phyloP scores from a whole-genome alignment of 139 green algal genomes.

The Chloropicon primus region DNA sequence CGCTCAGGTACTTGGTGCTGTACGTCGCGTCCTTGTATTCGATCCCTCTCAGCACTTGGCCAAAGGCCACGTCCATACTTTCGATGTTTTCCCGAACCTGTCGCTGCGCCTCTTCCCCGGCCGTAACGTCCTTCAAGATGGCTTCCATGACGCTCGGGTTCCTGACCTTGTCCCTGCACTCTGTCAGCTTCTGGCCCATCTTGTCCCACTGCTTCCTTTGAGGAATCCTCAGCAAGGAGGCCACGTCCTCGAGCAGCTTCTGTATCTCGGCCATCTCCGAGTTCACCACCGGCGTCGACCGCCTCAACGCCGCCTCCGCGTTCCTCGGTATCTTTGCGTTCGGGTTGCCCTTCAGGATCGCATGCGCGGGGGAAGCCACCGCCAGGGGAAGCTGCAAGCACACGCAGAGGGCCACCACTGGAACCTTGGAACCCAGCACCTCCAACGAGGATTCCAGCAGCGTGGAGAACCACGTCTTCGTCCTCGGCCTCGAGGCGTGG shows the following conservation, averaged over 20 bases:
- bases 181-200: conserved; percentile 43
- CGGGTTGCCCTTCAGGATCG: conserved; percentile 47
- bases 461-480: too few relatives aligned
- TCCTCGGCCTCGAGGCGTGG: too few relatives aligned
- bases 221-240: conserved; percentile 67
- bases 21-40: neutral
- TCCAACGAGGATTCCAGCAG: too few relatives aligned
- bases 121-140: neutral
- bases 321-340: conserved; percentile 45
- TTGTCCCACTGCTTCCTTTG: conserved; percentile 61
- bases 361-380: conserved; percentile 19
- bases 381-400: neutral
- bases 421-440: too few relatives aligned
- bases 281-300: conserved; percentile 70
- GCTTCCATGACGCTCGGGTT: neutral
- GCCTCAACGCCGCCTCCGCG: conserved; percentile 43
- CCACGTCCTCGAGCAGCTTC: conserved; percentile 34
- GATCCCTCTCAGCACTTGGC: neutral
- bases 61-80: neutral
- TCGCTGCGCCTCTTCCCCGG: neutral
- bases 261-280: conserved; percentile 38
- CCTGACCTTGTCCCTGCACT: neutral
- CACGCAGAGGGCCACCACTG: conserved; percentile 7
- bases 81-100: neutral
- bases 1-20: conserved; percentile 12